Evolutionary conservation across 176 grass and related monocot species (phyloP), one percentile per base, ranked within the genome.

Genomic region (Cymbopogon citratus): DNA sequence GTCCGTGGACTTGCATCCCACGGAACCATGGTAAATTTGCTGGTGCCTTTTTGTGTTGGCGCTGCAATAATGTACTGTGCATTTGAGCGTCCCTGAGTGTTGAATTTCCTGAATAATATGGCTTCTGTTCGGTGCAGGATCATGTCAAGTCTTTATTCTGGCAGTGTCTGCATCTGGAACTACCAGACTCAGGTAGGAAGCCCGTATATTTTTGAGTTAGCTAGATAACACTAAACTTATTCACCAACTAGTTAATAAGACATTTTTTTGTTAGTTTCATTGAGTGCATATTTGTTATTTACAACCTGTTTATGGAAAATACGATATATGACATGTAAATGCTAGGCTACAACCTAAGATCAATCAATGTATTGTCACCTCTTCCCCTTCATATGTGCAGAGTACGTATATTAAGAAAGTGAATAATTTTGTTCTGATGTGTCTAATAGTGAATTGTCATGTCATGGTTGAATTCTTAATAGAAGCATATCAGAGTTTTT

Each of bases 131-230:
- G 38, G 80, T 87, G 81, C 84, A 97, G 94, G 94, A 93, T 97
- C 75, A 69, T 97, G 44, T 77, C 89, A 28, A 93, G 94, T 93
- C 91, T 97, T 71, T 97, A 97, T 77, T 89, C 88, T 18, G 91
- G 91, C 66, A 97, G 87, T 8, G 82, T 97, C 25, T 91, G 94
- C 82, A 91, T 97, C 63, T 93, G 91, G 94, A 93, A 93, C 66
- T 91, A 97, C 75, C 87, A 93, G 46, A 85, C 91, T 10, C 94
- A 97, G 91, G 91, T 91, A 71, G 45, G 60, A 25, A 25, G 60
- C 24, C 61, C 2, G 5, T 28, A 28, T 63, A 4, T 2, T 27
- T 63, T 28, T 27, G 24, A 6, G 10, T 8, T 54, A 56, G 34
- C 43, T 44, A 44, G 13, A 67, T 41, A 29, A 23, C 29, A 11